Evolutionary conservation across 1,284 basidiomycete genomes (phyloP), one percentile per base, ranked within the genome.

Genomic region (Megacollybia platyphylla): DNA sequence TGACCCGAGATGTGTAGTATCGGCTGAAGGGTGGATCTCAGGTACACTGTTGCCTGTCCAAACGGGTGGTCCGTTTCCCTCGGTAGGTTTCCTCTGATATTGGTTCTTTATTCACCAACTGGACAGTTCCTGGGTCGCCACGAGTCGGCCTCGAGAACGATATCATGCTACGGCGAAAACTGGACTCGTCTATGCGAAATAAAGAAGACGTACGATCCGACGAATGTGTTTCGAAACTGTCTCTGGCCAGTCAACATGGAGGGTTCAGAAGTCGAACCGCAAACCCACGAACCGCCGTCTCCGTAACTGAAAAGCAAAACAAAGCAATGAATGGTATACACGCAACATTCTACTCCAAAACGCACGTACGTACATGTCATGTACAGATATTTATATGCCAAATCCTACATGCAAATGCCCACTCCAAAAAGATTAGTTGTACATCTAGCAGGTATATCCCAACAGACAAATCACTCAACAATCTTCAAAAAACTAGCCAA

Each of bases 1-100:
- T 49, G 91, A 94, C 52, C 73, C 78, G 15, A 67, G 75, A 13
- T 93, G 89, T 52, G 71, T 89, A 43, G 68, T 71, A 39, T 80
- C 84, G 27, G 88, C 88, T 8, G 85, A 91, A 57, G 76, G 81
- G 75, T 91, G 88, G 88, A 84, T 92, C 45, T 60, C 71, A 27
- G 71, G 70, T 4, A 83, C 82, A 1, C 68, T 90, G 42, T 65
- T 72, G 44, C 70, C 77, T 1, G 74, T 85, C 20, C 73, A 79
- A 24, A 60, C 76, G 26, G 88, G 88, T 28, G 87, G 87, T 6
- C 82, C 87, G 3, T 73, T 81, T 54, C 89, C 88, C 7, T 85
- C 83, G 49, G 87, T 89, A 57, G 64, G 78, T 71, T 48, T 53
- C 42, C n/a, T 44, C 44, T 31, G 28, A 13, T 36, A 18, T 43